Evolutionary conservation across 768 basidiomycete species (phyloP).

Genomic region (Auricularia cornea): DNA sequence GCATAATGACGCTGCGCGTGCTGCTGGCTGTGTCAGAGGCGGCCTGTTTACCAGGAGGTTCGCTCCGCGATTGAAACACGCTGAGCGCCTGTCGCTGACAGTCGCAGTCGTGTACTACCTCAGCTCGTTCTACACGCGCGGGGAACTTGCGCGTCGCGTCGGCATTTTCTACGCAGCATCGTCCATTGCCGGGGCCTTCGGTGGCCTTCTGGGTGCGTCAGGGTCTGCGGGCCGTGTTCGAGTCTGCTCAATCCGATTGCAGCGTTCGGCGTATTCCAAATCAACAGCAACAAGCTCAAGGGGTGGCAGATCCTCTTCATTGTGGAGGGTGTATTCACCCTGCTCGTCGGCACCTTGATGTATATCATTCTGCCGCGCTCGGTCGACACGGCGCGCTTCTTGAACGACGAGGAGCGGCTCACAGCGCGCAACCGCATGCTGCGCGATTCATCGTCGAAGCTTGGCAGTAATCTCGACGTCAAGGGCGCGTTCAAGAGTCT

Average conservation of each 20-base stretch:
- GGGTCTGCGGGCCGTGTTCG: no score
- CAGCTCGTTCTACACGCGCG: conserved; percentile 43
- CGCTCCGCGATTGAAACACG: no score
- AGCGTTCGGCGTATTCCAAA: conserved; percentile 46
- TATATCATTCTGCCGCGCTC: conserved; percentile 9
- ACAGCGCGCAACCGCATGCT: conserved; percentile 11
- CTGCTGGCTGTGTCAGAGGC: conserved; percentile 45
- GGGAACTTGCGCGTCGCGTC: conserved; percentile 43
- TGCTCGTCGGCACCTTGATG: conserved; percentile 1
- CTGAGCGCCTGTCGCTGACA: no score
- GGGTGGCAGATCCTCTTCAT: conserved; percentile 47
- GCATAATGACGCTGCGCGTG: conserved; percentile 41
- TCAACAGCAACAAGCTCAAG: conserved; percentile 30
- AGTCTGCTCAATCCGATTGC: neutral
- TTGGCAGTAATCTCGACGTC: conserved; percentile 5
- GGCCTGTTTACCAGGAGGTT: conserved; percentile 41
- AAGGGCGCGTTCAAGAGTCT: conserved; percentile 8
- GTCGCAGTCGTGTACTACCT: conserved; percentile 40
- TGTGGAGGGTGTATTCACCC: conserved; percentile 35
- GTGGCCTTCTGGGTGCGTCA: neutral
- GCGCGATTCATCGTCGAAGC: conserved; percentile 11
- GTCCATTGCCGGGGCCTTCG: conserved; percentile 9
- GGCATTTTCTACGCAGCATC: conserved; percentile 39
- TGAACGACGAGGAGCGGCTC: conserved; percentile 13
- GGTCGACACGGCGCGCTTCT: conserved; percentile 13